These are phyloP conservation scores for Betula pendula DNA, from an alignment of 306 rosid species.

Conservation along the genomic window DNA sequence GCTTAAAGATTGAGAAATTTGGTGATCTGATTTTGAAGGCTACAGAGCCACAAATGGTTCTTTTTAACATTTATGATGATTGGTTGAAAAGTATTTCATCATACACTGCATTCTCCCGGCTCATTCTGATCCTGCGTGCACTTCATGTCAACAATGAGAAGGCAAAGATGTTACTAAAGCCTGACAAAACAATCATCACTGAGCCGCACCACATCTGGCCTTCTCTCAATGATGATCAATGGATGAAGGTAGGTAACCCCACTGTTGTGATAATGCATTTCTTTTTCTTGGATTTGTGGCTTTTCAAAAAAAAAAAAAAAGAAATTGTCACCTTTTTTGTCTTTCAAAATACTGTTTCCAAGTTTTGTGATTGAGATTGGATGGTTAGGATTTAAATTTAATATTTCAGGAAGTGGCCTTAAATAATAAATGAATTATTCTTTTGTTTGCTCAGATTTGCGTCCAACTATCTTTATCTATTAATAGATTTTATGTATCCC, in stretches of 20 bases:
- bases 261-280: background rate
- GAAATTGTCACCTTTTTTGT: background rate
- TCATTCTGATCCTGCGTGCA: conserved; percentile 89
- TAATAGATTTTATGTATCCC: background rate
- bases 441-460: background rate
- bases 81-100: conserved; percentile 99
- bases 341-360: background rate
- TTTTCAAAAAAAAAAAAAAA: background rate
- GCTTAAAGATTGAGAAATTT: conserved; percentile 96
- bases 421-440: background rate
- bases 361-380: background rate
- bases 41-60: conserved; percentile 99
- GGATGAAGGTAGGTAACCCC: conserved; percentile 82
- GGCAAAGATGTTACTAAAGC: conserved; percentile 97
- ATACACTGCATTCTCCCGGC: conserved; percentile 96
- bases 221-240: conserved; percentile 91
- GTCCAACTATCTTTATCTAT: background rate
- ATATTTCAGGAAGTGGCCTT: background rate
- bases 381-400: background rate
- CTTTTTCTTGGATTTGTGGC: background rate
- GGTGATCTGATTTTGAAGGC: conserved; percentile 99
- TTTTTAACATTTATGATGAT: conserved; percentile 97
- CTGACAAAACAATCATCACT: conserved; percentile 87
- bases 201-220: conserved; percentile 99
- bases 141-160: conserved; percentile 97